A percentile compares a stretch with the other conserved stretches of the same genome.
Conservation (phyloP, 2,329 filamentous ascomycete species). For the Pseudocercospora macadamiae region DNA sequence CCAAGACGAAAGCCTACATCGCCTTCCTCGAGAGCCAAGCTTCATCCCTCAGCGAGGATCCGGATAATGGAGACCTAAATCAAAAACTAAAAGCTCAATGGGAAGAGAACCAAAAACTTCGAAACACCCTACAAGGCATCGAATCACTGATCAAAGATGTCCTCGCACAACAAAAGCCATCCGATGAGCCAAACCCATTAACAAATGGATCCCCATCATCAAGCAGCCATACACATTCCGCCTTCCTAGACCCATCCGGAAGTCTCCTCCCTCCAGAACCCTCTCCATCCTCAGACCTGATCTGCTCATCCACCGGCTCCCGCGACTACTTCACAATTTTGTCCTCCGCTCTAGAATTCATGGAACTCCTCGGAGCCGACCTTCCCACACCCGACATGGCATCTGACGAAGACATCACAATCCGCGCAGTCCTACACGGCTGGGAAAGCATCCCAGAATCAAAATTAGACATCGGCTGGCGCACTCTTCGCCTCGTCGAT, state of each 20-base stretch:
- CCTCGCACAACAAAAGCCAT: not conserved
- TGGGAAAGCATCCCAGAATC: not conserved
- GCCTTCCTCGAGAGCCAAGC: conserved; percentile 1
- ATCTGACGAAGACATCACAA: not conserved
- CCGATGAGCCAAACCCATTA: too few relatives aligned
- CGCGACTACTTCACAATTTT: conserved; percentile 2
- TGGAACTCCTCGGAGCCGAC: not conserved
- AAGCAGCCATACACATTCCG: not conserved
- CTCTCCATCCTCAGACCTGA: not conserved
- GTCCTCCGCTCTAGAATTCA: not conserved
- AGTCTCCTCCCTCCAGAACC: not conserved
- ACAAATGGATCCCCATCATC: too few relatives aligned
- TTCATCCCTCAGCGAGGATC: not conserved
- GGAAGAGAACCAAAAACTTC: not conserved
- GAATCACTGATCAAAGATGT: not conserved
- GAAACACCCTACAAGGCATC: not conserved
- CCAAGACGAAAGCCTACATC: conserved; percentile 10
- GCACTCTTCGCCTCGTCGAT: not conserved
- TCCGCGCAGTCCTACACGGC: not conserved
- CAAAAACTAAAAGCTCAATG: not conserved
- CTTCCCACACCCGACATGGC: not conserved
- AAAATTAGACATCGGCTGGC: not conserved
- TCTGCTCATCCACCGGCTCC: not conserved
- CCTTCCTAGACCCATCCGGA: not conserved
- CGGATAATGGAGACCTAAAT: not conserved